These are phyloP conservation scores for Zymoseptoria ardabiliae DNA, from an alignment of 2,329 filamentous ascomycete species.

Conservation along the genomic window DNA sequence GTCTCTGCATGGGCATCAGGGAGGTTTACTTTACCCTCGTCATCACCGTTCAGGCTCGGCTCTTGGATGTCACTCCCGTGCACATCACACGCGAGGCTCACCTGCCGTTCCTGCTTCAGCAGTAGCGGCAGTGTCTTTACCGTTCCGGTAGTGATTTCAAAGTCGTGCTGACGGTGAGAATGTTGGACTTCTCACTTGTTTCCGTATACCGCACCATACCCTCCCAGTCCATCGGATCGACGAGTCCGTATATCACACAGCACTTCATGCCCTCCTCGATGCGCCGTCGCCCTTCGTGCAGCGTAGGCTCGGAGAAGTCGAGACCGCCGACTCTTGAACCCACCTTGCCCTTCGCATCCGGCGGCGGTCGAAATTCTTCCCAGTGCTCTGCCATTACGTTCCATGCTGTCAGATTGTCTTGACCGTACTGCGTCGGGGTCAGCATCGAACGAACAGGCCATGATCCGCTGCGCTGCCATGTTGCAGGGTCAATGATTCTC, in stretches of 20 bases:
- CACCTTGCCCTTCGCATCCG: slow-evolving; percentile 27
- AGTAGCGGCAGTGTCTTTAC: slow-evolving; percentile 36
- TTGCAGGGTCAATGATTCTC: too few relatives aligned
- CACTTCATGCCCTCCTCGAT: slow-evolving; percentile 7
- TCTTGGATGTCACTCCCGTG: too few relatives aligned
- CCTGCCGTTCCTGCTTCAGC: slow-evolving; percentile 31
- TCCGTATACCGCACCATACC: slow-evolving; percentile 28
- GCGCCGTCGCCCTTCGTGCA: slow-evolving; percentile 31
- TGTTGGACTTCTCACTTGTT: slow-evolving; percentile 33
- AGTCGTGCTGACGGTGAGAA: slow-evolving; percentile 42
- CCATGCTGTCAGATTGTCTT: slow-evolving; percentile 30
- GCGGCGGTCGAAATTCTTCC: slow-evolving; percentile 29
- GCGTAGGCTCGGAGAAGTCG: slow-evolving; percentile 39
- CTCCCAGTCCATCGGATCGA: slow-evolving; percentile 35
- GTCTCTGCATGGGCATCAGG: too few relatives aligned
- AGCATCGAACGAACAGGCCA: not conserved
- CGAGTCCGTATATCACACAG: slow-evolving; percentile 27
- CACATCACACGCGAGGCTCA: not conserved
- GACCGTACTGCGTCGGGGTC: slow-evolving; percentile 1
- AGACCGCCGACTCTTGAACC: slow-evolving; percentile 38
- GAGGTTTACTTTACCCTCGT: too few relatives aligned
- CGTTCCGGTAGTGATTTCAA: slow-evolving; percentile 41
- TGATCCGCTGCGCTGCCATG: not conserved
- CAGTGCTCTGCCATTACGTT: slow-evolving; percentile 37
- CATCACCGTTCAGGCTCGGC: too few relatives aligned